Percentiles rank a stretch among this genome's conserved stretches.
Conservation (phyloP, 2,329 filamentous ascomycete species). For the Aspergillus hortae region DNA sequence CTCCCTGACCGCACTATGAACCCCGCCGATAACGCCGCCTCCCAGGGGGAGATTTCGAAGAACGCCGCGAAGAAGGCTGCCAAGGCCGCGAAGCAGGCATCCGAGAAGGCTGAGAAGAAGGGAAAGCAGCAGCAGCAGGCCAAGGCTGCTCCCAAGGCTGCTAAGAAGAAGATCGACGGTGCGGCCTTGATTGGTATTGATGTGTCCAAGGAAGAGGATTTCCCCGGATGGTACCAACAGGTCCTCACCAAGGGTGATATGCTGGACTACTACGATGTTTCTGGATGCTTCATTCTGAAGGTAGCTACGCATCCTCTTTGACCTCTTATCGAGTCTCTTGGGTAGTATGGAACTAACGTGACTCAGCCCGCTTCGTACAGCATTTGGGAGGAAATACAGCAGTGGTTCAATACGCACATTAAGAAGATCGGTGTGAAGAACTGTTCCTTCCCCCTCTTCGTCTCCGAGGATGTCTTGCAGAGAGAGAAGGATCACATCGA, state of each 20-base stretch:
- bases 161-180: slow-evolving; percentile 56
- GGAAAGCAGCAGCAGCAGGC: slow-evolving; percentile 45
- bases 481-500: slow-evolving; percentile 94
- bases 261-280: slow-evolving; percentile 97
- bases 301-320: slow-evolving; percentile 24
- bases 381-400: slow-evolving; percentile 66
- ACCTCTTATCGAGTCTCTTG: neutral
- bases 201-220: slow-evolving; percentile 77
- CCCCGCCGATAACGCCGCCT: slow-evolving; percentile 35
- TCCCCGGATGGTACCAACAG: slow-evolving; percentile 95
- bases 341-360: slow-evolving; percentile 12
- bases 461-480: slow-evolving; percentile 82
- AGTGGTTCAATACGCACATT: slow-evolving; percentile 62
- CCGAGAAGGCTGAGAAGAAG: slow-evolving; percentile 51
- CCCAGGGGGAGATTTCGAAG: slow-evolving; percentile 32
- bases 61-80: slow-evolving; percentile 26
- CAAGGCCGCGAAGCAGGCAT: slow-evolving; percentile 25
- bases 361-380: slow-evolving; percentile 59
- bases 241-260: slow-evolving; percentile 95
- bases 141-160: slow-evolving; percentile 38
- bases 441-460: slow-evolving; percentile 94
- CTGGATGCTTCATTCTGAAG: slow-evolving; percentile 95
- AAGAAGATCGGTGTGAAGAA: slow-evolving; percentile 91
- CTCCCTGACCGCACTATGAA: slow-evolving; percentile 39
- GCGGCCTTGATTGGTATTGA: slow-evolving; percentile 80